Evolutionary conservation across 306 rosid species (phyloP).

Genomic region (Corylus americana): DNA sequence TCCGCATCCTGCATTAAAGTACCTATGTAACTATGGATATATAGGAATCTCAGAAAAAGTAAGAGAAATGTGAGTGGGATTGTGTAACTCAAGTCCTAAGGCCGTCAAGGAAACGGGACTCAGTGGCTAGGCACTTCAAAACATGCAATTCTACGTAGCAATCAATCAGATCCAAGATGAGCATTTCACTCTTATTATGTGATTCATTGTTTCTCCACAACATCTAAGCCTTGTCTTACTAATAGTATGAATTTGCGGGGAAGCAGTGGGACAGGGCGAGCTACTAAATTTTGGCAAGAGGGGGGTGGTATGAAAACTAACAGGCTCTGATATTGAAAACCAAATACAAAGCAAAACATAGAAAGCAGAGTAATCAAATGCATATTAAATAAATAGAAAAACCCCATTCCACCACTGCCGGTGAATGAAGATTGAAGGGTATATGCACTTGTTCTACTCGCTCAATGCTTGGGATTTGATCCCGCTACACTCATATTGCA

Average conservation of each 20-base stretch:
- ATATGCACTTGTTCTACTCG: not conserved
- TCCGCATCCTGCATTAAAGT: conserved; percentile 60
- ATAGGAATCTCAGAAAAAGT: not conserved
- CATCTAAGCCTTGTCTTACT: not conserved
- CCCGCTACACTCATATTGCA: not conserved
- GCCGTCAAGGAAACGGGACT: not conserved
- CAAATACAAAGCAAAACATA: not conserved
- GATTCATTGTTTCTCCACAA: not conserved
- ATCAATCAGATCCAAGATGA: not conserved
- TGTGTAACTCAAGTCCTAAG: not conserved
- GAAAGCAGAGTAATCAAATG: not conserved
- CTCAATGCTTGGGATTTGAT: not conserved
- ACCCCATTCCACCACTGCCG: not conserved
- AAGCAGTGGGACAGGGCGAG: not conserved
- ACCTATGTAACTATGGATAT: not conserved
- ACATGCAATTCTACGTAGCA: not conserved
- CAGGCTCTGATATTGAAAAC: not conserved
- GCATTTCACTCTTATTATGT: not conserved
- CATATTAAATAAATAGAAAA: not conserved
- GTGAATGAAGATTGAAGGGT: not conserved
- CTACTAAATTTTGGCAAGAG: not conserved
- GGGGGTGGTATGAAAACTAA: not conserved
- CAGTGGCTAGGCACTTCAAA: not conserved
- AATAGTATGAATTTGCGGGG: not conserved
- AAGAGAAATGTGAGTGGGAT: not conserved